phyloP scores from a whole-genome alignment of 106 monocot species.

The Platanthera guangdongensis region DNA sequence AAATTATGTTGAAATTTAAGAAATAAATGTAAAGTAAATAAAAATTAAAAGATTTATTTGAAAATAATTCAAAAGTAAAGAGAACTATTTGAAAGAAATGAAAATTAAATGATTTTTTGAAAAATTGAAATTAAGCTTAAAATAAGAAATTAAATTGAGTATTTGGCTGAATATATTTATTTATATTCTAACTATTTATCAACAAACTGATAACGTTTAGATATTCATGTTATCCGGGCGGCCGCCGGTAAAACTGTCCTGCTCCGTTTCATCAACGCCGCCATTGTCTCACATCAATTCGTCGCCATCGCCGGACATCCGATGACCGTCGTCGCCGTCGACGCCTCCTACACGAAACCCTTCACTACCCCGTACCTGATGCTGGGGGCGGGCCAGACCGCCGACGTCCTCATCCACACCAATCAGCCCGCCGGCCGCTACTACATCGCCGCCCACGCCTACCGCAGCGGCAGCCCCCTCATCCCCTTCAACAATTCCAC shows the following conservation, averaged over 20 bases:
- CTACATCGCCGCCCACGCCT: conserved; percentile 73
- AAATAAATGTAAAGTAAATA: too few relatives aligned
- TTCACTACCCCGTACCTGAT: conserved; percentile 35
- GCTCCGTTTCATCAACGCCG: conserved; percentile 51
- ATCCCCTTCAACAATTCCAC: conserved; percentile 59
- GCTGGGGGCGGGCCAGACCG: conserved; percentile 45
- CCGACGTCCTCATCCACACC: conserved; percentile 44
- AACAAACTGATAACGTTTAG: conserved; percentile 9
- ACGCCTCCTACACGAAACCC: conserved; percentile 50
- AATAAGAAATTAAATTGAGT: too few relatives aligned
- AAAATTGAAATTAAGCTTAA: too few relatives aligned
- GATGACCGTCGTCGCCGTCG: conserved; percentile 49
- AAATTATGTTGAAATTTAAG: too few relatives aligned
- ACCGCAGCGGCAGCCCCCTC: conserved; percentile 30
- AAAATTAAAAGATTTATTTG: too few relatives aligned
- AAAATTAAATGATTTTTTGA: too few relatives aligned
- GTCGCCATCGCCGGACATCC: conserved; percentile 42
- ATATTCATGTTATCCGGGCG: conserved; percentile 27
- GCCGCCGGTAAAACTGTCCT: conserved; percentile 35
- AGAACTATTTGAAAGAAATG: too few relatives aligned
- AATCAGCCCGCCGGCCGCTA: conserved; percentile 37
- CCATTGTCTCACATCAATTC: conserved; percentile 37
- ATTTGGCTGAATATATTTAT: too few relatives aligned
- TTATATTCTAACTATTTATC: too few relatives aligned
- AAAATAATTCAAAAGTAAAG: too few relatives aligned